These are phyloP conservation scores for Spizellomyces sp. DNA, from an alignment of 192 early-diverging fungal genomes.

Conservation along the genomic window DNA sequence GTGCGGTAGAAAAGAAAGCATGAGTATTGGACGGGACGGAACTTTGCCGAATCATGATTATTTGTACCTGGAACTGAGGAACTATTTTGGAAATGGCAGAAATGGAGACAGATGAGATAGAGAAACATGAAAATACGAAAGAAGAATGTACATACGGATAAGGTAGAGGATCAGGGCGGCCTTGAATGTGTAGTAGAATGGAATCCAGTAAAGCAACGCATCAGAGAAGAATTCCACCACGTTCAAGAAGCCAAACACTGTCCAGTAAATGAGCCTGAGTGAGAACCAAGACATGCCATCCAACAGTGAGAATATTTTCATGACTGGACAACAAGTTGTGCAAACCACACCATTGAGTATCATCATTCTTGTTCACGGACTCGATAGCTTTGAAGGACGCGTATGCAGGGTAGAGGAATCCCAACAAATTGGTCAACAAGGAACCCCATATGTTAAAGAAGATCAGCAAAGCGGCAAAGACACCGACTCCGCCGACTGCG, in stretches of 20 bases:
- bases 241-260: slow-evolving; percentile 87
- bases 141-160: slow-evolving; percentile 59
- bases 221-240: slow-evolving; percentile 91
- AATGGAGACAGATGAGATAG: too few relatives aligned
- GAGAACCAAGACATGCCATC: neutral
- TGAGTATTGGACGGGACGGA: neutral
- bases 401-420: slow-evolving; percentile 94
- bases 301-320: slow-evolving; percentile 2
- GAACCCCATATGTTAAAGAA: slow-evolving; percentile 84
- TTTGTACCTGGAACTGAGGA: slow-evolving; percentile 1
- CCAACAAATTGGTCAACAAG: slow-evolving; percentile 81
- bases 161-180: slow-evolving; percentile 87
- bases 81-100: neutral
- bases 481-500: slow-evolving; percentile 63
- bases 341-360: slow-evolving; percentile 29
- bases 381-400: slow-evolving; percentile 93
- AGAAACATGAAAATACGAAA: slow-evolving; percentile 6
- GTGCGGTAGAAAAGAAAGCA: neutral
- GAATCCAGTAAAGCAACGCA: slow-evolving; percentile 87
- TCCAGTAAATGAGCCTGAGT: slow-evolving; percentile 80
- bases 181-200: slow-evolving; percentile 95
- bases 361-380: slow-evolving; percentile 60
- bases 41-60: too few relatives aligned
- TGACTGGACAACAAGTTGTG: neutral
- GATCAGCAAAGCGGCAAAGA: slow-evolving; percentile 71